These are phyloP conservation scores for Plasmopara muralis DNA, from an alignment of 352 stramenopile genomes.

Conservation along the genomic window DNA sequence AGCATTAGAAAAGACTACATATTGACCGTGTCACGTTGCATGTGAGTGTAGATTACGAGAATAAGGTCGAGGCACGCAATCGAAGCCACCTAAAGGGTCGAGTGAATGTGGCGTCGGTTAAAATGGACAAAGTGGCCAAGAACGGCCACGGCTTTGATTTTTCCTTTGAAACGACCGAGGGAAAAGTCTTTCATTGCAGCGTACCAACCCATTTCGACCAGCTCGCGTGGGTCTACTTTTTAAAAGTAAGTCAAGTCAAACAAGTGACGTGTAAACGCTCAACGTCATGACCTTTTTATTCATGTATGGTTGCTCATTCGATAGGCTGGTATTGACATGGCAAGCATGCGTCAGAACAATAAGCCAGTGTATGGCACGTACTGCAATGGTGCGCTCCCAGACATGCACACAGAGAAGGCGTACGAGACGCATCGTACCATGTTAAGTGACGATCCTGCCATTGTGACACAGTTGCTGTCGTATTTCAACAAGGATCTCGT, in stretches of 20 bases:
- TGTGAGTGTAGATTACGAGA: conserved; percentile 66
- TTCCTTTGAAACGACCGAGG: conserved; percentile 76
- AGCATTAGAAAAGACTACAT: not conserved
- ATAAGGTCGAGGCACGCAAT: conserved; percentile 84
- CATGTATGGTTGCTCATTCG: not conserved
- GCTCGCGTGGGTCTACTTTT: conserved; percentile 78
- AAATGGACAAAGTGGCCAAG: conserved; percentile 71
- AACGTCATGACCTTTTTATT: not conserved
- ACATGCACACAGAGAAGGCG: conserved; percentile 70
- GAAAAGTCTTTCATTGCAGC: conserved; percentile 79
- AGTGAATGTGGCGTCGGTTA: conserved; percentile 72
- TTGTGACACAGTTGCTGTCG: conserved; percentile 60
- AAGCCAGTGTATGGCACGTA: conserved; percentile 78
- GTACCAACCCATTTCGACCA: conserved; percentile 78
- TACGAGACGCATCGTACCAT: conserved; percentile 76
- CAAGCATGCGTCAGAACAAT: conserved; percentile 80
- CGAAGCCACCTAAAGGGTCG: conserved; percentile 79
- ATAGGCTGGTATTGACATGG: conserved; percentile 62
- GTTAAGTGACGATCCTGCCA: conserved; percentile 41
- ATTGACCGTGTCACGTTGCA: not conserved
- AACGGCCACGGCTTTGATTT: conserved; percentile 81
- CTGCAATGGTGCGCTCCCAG: conserved; percentile 53
- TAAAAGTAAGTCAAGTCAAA: conserved; percentile 38
- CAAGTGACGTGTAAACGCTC: not conserved
- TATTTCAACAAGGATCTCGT: conserved; percentile 89